Evolutionary conservation across 768 basidiomycete species (phyloP), one percentile per base, ranked within the genome.

Genomic region (Trametes elegans): DNA sequence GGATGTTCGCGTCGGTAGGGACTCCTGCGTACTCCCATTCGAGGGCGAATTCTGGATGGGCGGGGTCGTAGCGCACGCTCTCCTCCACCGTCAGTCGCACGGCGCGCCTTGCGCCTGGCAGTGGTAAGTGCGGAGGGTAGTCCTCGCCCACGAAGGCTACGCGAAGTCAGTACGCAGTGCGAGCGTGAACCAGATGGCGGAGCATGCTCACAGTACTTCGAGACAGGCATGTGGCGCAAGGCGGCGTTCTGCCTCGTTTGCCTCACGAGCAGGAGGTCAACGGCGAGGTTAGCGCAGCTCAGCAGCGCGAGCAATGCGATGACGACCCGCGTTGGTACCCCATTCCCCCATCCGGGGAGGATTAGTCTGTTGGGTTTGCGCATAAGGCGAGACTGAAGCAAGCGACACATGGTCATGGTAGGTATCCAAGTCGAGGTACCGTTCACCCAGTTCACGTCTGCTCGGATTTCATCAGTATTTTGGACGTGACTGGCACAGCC

Each of bases 1-100:
- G 65, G 23, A 67, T 51, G 61, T 65, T 64, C 28, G 62, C 64
- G 35, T 55, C 53, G 19, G 55, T 57, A 27, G 56, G 44, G 1
- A 68, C 60, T 16, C 62, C 56, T 8, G 66, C 54, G n/a, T 66
- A 64, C 26, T 50, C 57, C 71, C 71, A 75, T 41, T 71, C 67
- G 3, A 54, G 52, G 40, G 62, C 63, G 1, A 69, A 62, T 19
- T 64, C 61, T 26, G 53, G 43, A 1, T 60, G 58, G 6, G 52
- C 18, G n/a, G 70, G 49, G 3, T 57, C 46, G 55, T 70, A 74
- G 43, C 66, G 72, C 3, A 57, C 57, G 49, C 59, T 68, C 53
- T 74, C 70, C 56, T 75, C 71, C n/a, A 70, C 29, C 8, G 56
- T 45, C 2, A 64, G 56, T 21, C 32, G 31, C 8, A 61, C 56